A percentile compares a stretch with the other conserved stretches of the same genome.
Evolutionary conservation across 2,329 filamentous ascomycete genomes (phyloP).

Genomic region (Alternaria atra): DNA sequence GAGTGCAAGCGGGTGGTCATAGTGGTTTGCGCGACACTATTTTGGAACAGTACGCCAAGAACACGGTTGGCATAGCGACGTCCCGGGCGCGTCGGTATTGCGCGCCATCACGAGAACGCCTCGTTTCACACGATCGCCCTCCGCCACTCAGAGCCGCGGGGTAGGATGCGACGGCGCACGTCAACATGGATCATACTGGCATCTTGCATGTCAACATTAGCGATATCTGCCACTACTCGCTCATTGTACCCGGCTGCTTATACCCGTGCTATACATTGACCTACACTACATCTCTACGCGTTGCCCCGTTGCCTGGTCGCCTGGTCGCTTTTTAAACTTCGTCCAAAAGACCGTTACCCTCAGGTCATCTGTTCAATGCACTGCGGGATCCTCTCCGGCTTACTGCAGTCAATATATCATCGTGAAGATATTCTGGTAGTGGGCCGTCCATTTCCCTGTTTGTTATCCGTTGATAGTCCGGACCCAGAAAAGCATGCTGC

Average conservation of each 20-base stretch:
- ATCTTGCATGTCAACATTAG: conserved; percentile 36
- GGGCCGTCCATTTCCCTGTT: conserved; percentile 1
- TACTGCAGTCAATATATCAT: not conserved
- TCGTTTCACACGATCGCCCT: conserved; percentile 30
- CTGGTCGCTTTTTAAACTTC: not conserved
- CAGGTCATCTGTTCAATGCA: not conserved
- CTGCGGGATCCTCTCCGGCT: not conserved
- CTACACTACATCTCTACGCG: not conserved
- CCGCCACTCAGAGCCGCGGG: conserved; percentile 30
- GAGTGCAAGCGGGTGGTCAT: conserved; percentile 32
- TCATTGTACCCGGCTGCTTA: not conserved
- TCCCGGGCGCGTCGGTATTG: conserved; percentile 22
- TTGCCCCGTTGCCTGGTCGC: not conserved
- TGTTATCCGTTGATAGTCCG: not conserved
- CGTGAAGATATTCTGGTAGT: not conserved
- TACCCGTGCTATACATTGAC: conserved; percentile 2
- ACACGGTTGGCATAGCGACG: conserved; percentile 19
- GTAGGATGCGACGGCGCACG: conserved; percentile 8
- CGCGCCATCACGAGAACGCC: conserved; percentile 30
- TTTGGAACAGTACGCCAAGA: conserved; percentile 20
- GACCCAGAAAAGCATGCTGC: not conserved
- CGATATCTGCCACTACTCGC: not conserved
- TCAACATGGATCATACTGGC: conserved; percentile 16
- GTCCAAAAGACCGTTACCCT: not conserved
- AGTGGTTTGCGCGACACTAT: conserved; percentile 25